Evolutionary conservation across 106 monocot species (phyloP).

Genomic region (Apostasia ramifera): DNA sequence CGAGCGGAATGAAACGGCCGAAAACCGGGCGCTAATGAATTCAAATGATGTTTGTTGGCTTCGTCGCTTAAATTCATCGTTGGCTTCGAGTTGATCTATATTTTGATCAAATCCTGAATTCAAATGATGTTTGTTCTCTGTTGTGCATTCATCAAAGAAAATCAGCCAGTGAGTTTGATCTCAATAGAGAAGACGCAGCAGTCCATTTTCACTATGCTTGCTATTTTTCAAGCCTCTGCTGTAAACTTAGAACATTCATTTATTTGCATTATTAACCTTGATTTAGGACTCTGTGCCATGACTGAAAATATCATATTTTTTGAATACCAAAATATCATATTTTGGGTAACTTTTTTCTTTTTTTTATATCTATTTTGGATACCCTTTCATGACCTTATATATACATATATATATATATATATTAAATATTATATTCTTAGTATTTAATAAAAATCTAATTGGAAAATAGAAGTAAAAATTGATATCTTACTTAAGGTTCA

Average conservation of each 20-base stretch:
- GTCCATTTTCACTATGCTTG: conserved; percentile 12
- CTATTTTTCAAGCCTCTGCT: conserved; percentile 1
- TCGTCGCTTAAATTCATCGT: too few relatives aligned
- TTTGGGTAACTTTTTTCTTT: too few relatives aligned
- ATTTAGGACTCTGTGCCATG: too few relatives aligned
- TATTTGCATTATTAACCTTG: background rate
- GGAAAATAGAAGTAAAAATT: too few relatives aligned
- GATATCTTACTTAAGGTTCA: too few relatives aligned
- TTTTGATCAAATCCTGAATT: background rate
- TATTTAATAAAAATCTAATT: too few relatives aligned
- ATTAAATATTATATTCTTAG: too few relatives aligned
- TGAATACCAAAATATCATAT: too few relatives aligned
- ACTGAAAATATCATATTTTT: too few relatives aligned
- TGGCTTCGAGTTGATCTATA: background rate
- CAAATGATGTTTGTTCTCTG: background rate
- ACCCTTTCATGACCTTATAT: too few relatives aligned
- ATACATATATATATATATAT: too few relatives aligned
- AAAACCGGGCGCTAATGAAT: conserved; percentile 53
- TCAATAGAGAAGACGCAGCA: background rate
- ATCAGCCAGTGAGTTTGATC: background rate
- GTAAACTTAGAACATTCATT: conserved; percentile 26
- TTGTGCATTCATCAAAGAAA: background rate
- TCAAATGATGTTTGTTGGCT: background rate
- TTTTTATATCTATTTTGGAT: too few relatives aligned
- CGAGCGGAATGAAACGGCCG: conserved; percentile 75